These are phyloP conservation scores for Pseudisothecium myosuroides DNA, from an alignment of 225 moss, liverwort and hornwort genomes.

Conservation along the genomic window DNA sequence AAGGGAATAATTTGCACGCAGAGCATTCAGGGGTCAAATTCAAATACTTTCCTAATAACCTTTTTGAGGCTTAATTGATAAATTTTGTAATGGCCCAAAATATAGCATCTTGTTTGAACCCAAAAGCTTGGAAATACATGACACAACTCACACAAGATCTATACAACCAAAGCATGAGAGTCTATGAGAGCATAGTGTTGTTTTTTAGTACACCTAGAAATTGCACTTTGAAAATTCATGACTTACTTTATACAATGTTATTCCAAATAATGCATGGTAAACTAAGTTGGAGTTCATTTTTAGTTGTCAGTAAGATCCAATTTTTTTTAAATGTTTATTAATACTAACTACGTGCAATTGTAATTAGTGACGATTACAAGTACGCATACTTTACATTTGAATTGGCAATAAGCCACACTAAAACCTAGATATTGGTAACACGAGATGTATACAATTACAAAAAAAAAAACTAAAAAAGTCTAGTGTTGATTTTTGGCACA, in stretches of 20 bases:
- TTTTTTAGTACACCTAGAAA: rapidly evolving
- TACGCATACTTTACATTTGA: background rate
- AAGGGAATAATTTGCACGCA: too few relatives aligned
- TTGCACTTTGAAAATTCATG: background rate
- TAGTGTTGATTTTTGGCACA: background rate
- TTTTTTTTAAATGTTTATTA: background rate
- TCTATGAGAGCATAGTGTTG: background rate
- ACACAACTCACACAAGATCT: background rate
- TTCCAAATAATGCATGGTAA: background rate
- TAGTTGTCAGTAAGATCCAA: background rate
- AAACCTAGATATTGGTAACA: too few relatives aligned
- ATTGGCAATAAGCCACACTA: rapidly evolving
- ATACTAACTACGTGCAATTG: too few relatives aligned
- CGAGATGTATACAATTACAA: background rate
- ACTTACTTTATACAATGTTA: background rate
- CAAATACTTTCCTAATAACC: too few relatives aligned
- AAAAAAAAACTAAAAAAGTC: background rate
- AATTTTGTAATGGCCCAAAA: too few relatives aligned
- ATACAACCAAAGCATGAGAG: too few relatives aligned
- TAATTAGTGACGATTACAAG: rapidly evolving
- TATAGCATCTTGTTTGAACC: background rate
- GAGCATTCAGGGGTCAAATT: too few relatives aligned
- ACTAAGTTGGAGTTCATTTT: background rate
- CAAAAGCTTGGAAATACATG: background rate
- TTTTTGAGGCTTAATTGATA: too few relatives aligned